Evolutionary conservation across 2,329 filamentous ascomycete species (phyloP), one percentile per base, ranked within the genome.

Genomic region (Verticillium albo-atrum): DNA sequence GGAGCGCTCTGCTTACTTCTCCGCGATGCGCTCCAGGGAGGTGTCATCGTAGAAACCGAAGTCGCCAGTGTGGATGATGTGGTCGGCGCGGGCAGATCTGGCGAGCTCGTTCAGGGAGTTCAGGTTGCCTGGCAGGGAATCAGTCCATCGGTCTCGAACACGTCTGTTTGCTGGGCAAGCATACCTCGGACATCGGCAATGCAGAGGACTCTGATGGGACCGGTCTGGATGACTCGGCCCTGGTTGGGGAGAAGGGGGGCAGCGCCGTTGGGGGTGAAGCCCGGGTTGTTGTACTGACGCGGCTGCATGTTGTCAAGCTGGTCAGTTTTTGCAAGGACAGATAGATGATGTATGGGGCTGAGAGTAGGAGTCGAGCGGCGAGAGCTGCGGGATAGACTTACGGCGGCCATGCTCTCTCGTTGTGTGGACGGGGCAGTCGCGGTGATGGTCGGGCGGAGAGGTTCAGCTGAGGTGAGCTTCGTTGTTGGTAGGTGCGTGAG

Each of bases 1-100:
- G 51, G 51, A 47, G 42, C n/a, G 51, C 25, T 55, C 60, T 55
- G 79, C 88, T 80, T 79, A 96, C 92, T 99, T 99, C 77, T 99
- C 95, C 47, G 95, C 95, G 79, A 99, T 98, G 71, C 95, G 89
- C 71, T 98, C 94, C 66, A 99, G 81, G 35, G 95, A 99, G 58
- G 89, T 91, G 69, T 96, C 90, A 75, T 99, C 95, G 79, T 99
- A 99, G 79, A 99, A 99, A 64, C 95, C 95, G 74, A 99, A 99
- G 75, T 99, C 95, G 75, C 95, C 95, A 23, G 95, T 99, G 77
- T 99, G 95, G 71, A 99, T 92, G 76, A 99, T 97, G 79, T 97
- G 92, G 78, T 97, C 92, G 69, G 95, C 95, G 73, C 90, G 90
- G 63, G 95, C 94, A 73, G 95, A 90, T 77, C 91, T 96, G 65